A percentile compares a stretch with the other conserved stretches of the same genome.
Conservation (phyloP, 2,329 filamentous ascomycete genomes). For the Pyrenophora graminea region DNA sequence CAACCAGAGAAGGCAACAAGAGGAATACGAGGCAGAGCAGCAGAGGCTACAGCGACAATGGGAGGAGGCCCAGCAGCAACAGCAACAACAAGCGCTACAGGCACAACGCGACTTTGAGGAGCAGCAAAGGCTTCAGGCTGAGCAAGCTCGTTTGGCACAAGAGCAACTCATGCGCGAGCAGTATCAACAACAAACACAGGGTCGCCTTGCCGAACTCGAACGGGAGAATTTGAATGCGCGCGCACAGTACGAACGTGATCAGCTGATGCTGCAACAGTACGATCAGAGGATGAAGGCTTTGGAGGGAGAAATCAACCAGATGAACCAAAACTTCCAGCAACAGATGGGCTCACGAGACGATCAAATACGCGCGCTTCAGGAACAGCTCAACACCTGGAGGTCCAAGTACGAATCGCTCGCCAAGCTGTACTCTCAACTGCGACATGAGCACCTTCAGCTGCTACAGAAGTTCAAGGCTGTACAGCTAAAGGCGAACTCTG, state of each 20-base stretch:
- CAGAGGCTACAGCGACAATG: conserved; percentile 84
- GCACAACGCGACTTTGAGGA: conserved; percentile 96
- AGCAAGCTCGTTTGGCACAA: conserved; percentile 88
- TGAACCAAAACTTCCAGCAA: conserved; percentile 81
- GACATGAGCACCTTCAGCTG: conserved; percentile 91
- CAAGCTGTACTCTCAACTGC: conserved; percentile 94
- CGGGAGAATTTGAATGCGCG: conserved; percentile 92
- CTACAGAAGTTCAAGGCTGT: conserved; percentile 95
- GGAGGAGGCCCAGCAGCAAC: conserved; percentile 76
- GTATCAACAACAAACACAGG: conserved; percentile 90
- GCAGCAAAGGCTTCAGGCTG: conserved; percentile 82
- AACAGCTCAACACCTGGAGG: conserved; percentile 97
- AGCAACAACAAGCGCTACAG: conserved; percentile 80
- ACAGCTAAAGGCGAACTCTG: conserved; percentile 93
- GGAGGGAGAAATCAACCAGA: conserved; percentile 81
- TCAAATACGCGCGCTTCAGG: conserved; percentile 87
- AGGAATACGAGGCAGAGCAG: conserved; percentile 95
- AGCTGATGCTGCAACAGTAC: conserved; percentile 95
- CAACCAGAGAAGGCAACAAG: conserved; percentile 86
- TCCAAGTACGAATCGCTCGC: conserved; percentile 95
- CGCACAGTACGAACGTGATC: conserved; percentile 95
- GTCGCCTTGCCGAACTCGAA: conserved; percentile 92
- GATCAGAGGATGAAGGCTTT: conserved; percentile 90
- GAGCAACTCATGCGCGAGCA: conserved; percentile 89
- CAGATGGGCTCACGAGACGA: conserved; percentile 91